phyloP scores from a whole-genome alignment of 805 yeast genomes.

The Sporopachydermia lactativora region DNA sequence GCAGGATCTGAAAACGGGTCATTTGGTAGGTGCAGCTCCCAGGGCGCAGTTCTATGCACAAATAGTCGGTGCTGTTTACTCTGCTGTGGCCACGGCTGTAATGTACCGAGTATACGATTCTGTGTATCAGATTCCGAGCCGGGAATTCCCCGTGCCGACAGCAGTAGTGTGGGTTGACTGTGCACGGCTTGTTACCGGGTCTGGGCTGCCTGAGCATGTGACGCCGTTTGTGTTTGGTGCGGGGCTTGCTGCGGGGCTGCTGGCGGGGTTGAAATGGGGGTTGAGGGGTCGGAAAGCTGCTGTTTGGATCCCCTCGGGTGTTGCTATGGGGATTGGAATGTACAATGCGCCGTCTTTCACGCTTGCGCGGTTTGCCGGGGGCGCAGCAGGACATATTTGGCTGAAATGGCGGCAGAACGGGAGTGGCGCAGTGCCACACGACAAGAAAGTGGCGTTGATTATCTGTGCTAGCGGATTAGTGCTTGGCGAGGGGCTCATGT shows the following conservation, averaged over 20 bases:
- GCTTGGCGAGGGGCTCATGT: slow-evolving; percentile 84
- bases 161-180: slow-evolving; percentile 96
- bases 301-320: slow-evolving; percentile 75
- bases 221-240: slow-evolving; percentile 41
- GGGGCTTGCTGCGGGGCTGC: slow-evolving; percentile 53
- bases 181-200: slow-evolving; percentile 81
- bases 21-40: slow-evolving; percentile 82
- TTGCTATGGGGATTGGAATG: slow-evolving; percentile 94
- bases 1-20: slow-evolving; percentile 96
- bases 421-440: slow-evolving; percentile 19
- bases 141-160: slow-evolving; percentile 78
- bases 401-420: slow-evolving; percentile 20
- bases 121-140: slow-evolving; percentile 77
- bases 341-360: slow-evolving; percentile 92
- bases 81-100: slow-evolving; percentile 61
- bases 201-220: slow-evolving; percentile 77
- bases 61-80: slow-evolving; percentile 74
- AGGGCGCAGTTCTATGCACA: slow-evolving; percentile 87
- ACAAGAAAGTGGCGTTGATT: slow-evolving; percentile 58
- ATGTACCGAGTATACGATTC: slow-evolving; percentile 73
- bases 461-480: slow-evolving; percentile 87
- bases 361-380: slow-evolving; percentile 85
- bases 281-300: slow-evolving; percentile 23
- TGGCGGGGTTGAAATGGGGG: slow-evolving; percentile 49
- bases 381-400: slow-evolving; percentile 53